Evolutionary conservation across 2,329 filamentous ascomycete genomes (phyloP).

Genomic region (Shiraia bambusicola): DNA sequence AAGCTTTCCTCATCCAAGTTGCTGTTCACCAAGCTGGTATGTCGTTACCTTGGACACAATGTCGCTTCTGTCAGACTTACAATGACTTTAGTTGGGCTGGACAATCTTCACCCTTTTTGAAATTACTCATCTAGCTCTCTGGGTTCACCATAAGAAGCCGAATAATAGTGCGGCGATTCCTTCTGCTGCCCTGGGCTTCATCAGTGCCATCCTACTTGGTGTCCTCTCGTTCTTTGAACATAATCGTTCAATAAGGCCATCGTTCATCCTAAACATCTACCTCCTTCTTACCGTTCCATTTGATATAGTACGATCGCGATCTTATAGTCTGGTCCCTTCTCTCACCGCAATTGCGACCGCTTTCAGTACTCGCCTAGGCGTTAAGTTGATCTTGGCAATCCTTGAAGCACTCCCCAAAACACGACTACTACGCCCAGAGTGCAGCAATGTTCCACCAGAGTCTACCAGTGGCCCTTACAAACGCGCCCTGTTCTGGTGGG

Average conservation of each 20-base stretch:
- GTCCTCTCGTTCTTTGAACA: slow-evolving; percentile 53
- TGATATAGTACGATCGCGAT: slow-evolving; percentile 50
- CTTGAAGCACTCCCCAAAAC: slow-evolving; percentile 52
- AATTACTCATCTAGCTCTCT: slow-evolving; percentile 30
- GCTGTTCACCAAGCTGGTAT: slow-evolving; percentile 32
- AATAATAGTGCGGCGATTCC: slow-evolving; percentile 26
- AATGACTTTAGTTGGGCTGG: slow-evolving; percentile 1
- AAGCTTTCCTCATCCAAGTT: slow-evolving; percentile 28
- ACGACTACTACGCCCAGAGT: slow-evolving; percentile 43
- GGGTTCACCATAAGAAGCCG: slow-evolving; percentile 17
- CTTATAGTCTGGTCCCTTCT: slow-evolving; percentile 36
- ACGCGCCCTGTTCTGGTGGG: slow-evolving; percentile 55
- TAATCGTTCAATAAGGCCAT: slow-evolving; percentile 48
- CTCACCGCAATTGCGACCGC: slow-evolving; percentile 46
- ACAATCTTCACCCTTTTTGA: slow-evolving; percentile 30
- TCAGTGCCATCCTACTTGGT: slow-evolving; percentile 33
- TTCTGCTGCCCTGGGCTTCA: slow-evolving; percentile 30
- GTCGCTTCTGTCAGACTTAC: not conserved
- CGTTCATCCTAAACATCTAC: slow-evolving; percentile 51
- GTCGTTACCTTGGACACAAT: not conserved
- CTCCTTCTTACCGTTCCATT: slow-evolving; percentile 50
- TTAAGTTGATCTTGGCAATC: slow-evolving; percentile 49
- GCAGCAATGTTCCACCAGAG: slow-evolving; percentile 50
- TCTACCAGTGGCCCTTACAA: slow-evolving; percentile 55
- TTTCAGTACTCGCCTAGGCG: slow-evolving; percentile 45